Conservation (phyloP, 2,329 filamentous ascomycete species). For the Cordyceps farinosa region DNA sequence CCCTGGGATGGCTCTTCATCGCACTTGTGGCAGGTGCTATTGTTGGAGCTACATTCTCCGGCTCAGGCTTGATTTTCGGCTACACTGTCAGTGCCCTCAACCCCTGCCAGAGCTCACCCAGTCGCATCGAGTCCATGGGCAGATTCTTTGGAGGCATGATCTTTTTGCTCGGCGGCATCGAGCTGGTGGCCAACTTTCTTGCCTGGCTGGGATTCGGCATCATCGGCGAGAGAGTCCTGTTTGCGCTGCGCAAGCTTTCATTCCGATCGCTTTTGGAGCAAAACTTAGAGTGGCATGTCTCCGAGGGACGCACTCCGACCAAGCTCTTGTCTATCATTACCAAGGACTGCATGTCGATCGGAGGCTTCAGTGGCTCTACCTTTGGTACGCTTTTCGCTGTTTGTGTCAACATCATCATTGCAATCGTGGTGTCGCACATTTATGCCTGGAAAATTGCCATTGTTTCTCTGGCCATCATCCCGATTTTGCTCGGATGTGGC, state of each 20-base stretch:
- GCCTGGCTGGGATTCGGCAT: slow-evolving; percentile 56
- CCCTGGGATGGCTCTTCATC: slow-evolving; percentile 37
- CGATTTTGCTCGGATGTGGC: slow-evolving; percentile 50
- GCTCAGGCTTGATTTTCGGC: slow-evolving; percentile 57
- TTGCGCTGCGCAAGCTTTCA: slow-evolving; percentile 51
- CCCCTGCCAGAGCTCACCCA: slow-evolving; percentile 41
- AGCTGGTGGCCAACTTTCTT: slow-evolving; percentile 56
- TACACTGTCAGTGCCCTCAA: slow-evolving; percentile 56
- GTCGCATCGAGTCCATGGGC: slow-evolving; percentile 44
- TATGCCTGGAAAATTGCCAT: slow-evolving; percentile 59
- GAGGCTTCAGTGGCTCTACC: slow-evolving; percentile 53
- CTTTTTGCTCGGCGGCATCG: slow-evolving; percentile 57
- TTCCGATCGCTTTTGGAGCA: slow-evolving; percentile 56
- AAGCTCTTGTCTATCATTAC: slow-evolving; percentile 52
- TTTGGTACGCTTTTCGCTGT: slow-evolving; percentile 53
- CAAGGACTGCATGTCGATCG: slow-evolving; percentile 50
- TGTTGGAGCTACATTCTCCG: slow-evolving; percentile 56
- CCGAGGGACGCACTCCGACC: slow-evolving; percentile 40
- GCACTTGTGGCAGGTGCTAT: slow-evolving; percentile 49
- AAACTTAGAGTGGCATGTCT: slow-evolving; percentile 57
- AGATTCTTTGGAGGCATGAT: slow-evolving; percentile 55
- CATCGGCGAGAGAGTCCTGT: slow-evolving; percentile 55
- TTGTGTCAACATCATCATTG: slow-evolving; percentile 50
- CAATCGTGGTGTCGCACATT: slow-evolving; percentile 51
- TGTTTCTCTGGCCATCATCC: slow-evolving; percentile 51